Base-by-base conservation (phyloP, 208 protist genomes). In the Leishmania major region DNA sequence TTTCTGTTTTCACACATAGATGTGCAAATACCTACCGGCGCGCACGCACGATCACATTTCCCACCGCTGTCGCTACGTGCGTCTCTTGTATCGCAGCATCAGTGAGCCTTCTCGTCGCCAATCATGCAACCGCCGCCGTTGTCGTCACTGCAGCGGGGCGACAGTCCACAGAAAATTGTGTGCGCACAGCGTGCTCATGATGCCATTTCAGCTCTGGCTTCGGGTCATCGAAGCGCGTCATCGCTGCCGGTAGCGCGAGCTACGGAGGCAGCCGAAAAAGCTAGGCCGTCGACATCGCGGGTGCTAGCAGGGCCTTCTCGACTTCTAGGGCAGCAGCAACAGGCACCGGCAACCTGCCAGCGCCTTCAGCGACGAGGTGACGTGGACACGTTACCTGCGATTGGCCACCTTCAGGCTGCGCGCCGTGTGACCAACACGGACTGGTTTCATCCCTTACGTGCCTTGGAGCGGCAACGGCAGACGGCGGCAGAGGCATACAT, bases 401-500 rank as follows among this genome's bases (percentile, higher is more conserved):
- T 51, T 13, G 45, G 10, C 31, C 22, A 45, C n/a, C 40, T 35
- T n/a, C 22, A 15, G 37, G 0, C 8, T 51, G 10, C 28, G 43
- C 19, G 43, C 28, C 17, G 5, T 8, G 45, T 53, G 43, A 35
- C 70, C 10, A 37, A 55, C 45, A 74, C 25, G 2, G 75, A 70
- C 59, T 79, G 75, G 59, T 31, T 79, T 49, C 31, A 71, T 45
- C 77, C 77, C 60, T 31, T 80, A 40, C 64, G 57, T 13, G 60
- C 77, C 19, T 31, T 80, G 43, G 15, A 70, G 62, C 60, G 28
- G 77, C 59, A 80, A n/a, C 77, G 62, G 49, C 35, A 43, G 25
- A 73, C 43, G 2, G 77, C 77, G 7, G 59, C 64, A 15, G 62
- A 70, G 7, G 77, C 77, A 31, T 80, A 80, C 64, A 80, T 22